Conservation (phyloP, 306 rosid genomes). For the Senna siamea region DNA sequence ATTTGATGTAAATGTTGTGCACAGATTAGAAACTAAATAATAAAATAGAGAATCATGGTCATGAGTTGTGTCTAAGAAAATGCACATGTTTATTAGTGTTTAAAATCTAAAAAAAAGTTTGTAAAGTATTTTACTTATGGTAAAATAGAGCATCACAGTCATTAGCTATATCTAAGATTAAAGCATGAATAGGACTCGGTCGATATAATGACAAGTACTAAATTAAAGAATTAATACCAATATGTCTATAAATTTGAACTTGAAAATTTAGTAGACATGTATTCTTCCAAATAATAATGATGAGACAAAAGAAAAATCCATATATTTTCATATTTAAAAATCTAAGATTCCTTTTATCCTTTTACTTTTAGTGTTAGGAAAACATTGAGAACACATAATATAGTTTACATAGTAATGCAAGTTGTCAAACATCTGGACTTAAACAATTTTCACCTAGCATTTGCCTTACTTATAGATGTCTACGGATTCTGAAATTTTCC, state of each 20-base stretch:
- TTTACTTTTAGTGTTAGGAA: background rate
- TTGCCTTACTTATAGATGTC: too few relatives aligned
- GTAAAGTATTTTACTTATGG: background rate
- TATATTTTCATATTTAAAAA: background rate
- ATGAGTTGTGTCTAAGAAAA: background rate
- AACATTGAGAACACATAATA: background rate
- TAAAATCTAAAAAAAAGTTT: background rate
- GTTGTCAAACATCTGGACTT: too few relatives aligned
- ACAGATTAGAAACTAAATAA: background rate
- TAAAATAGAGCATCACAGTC: constrained; percentile 14
- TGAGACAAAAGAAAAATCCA: background rate
- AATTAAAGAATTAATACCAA: constrained; percentile 16
- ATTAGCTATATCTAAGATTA: too few relatives aligned
- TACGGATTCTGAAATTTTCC: too few relatives aligned
- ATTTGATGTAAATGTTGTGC: background rate
- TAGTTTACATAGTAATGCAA: background rate
- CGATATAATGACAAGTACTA: background rate
- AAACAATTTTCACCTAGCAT: too few relatives aligned
- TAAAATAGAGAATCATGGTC: constrained; percentile 12
- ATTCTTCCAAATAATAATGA: background rate
- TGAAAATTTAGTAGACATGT: background rate
- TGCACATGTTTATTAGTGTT: background rate
- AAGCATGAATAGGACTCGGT: background rate
- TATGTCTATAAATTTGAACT: background rate
- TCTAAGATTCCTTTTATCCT: too few relatives aligned